Evolutionary conservation across 371 early-diverging fungal species (phyloP), one percentile per base, ranked within the genome.

Genomic region (Mucor piriformis): DNA sequence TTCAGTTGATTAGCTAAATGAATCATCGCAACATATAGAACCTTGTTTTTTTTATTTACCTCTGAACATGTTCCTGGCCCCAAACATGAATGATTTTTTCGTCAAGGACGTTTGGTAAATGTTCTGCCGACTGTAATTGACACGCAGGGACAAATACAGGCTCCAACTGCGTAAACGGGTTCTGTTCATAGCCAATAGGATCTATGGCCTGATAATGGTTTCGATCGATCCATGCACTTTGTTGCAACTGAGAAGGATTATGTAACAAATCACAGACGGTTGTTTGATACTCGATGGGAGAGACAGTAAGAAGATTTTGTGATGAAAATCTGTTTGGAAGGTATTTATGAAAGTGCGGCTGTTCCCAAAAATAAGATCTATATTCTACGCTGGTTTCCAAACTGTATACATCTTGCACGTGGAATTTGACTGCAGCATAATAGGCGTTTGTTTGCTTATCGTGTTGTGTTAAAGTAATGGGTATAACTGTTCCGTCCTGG

Each of bases 301-400:
- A n/a, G n/a, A n/a, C n/a, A n/a, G n/a, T n/a, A n/a, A 57, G 25
- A 5, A 25, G 37, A 32, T 76, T 70, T n/a, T 52, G 29, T 0
- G 77, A 76, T 21, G 7, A 12, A 57, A 71, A 76, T 25, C 50
- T 51, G 58, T 63, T 64, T 21, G 77, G 77, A 23, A 55, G 52
- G 32, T 67, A 66, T 6, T 46, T 54, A 29, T 76, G 77, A 18
- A 61, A 51, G 13, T 63, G 59, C 1, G 77, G 77, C 3, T 58
- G 43, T 37, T 72, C 68, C 74, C 77, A 77, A 54, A 77, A 77
- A 58, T 74, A 71, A 23, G 74, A 77, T 13, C 77, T 65, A 50
- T 70, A 72, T 54, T 77, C 74, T 0, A 68, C 64, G 5, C 57
- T 63, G 6, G 66, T 66, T 32, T 72, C 54, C 11, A 77, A 43